Evolutionary conservation across 768 basidiomycete species (phyloP), one percentile per base, ranked within the genome.

Genomic region (Piloderma croceum): DNA sequence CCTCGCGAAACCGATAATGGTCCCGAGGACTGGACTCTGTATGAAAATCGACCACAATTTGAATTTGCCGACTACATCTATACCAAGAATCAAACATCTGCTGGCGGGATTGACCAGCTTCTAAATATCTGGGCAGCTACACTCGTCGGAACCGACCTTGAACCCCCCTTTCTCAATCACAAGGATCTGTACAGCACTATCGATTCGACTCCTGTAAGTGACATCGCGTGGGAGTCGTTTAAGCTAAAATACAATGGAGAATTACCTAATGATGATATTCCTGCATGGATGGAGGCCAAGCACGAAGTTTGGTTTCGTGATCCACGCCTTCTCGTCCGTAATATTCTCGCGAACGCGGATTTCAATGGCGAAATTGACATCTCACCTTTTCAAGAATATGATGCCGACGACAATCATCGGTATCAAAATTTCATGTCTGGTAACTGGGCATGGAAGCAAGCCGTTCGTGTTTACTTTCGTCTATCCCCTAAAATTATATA

Each of bases 401-500:
- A 59, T 13, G 34, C 38, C 0, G 31, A 54, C 7, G 60, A 54
- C 0, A 49, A 57, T 17, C 45, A 60, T 0, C 52, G 46, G 4
- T 67, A 49, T 39, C 29, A 24, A 3, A 52, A 71, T 49, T 46
- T 73, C 13, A 68, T 71, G 63, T 68, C 66, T 0, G 70, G 63
- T 3, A 52, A 65, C 23, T 71, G 57, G 50, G 63, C 63, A 3
- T 72, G 65, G 66, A 38, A 50, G 5, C 67, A 74, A 35, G 61
- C 59, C 9, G 63, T 62, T 25, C 5, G 50, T 51, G 23, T 18
- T 34, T 41, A 27, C 19, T 31, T n/a, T n/a, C 12, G 7, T n/a
- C 31, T 43, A 19, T 6, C 7, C 4, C 25, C 18, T 13, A 4
- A 3, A 39, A 11, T 27, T n/a, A 18, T 17, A 13, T 34, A n/a